Evolutionary conservation across 2,329 filamentous ascomycete species (phyloP), one percentile per base, ranked within the genome.

Genomic region (Blumeriella jaapii): DNA sequence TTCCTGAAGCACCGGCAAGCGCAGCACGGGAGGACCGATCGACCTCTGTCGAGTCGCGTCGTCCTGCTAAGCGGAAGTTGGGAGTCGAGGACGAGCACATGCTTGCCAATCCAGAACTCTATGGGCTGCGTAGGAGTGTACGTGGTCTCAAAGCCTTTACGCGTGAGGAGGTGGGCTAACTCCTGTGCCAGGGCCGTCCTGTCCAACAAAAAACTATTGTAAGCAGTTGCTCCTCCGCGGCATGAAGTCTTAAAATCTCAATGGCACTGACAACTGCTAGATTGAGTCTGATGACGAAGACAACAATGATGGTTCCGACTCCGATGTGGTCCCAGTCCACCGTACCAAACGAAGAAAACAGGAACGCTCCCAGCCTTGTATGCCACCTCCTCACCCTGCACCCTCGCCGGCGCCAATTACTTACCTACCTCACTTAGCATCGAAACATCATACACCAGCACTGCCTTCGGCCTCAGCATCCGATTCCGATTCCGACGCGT

Each of bases 61-160:
- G 75, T 54, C 71, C 70, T 31, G 61, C 68, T 42, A 94, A 94
- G 67, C 80, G 86, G 61, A 81, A 83, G 62, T 60, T 68, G 47
- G 58, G 68, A 55, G 56, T 72, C 23, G 76, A 79, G 33, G 82
- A 91, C 40, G 78, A 86, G 29, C 87, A 78, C 55, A 94, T 96
- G 51, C 72, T 79, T 52, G 82, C 84, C 54, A 93, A 98, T 53
- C 91, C 91, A 28, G 86, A 94, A 61, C 68, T 98, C 6, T 98
- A 96, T 64, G 91, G 91, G 30, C 68, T 98, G 48, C 77, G 91
- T 50, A 75, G 91, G 63, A 98, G 91, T 65, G 87, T 91, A 78
- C 44, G 81, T 61, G 33, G 32, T 36, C 20, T 20, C 16, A 5
- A 8, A 29, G 23, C 10, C 56, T 59, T 6, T 63, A 53, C 62